phyloP scores from a whole-genome alignment of 495 filamentous ascomycete genomes.

The Penicillium verhagenii region DNA sequence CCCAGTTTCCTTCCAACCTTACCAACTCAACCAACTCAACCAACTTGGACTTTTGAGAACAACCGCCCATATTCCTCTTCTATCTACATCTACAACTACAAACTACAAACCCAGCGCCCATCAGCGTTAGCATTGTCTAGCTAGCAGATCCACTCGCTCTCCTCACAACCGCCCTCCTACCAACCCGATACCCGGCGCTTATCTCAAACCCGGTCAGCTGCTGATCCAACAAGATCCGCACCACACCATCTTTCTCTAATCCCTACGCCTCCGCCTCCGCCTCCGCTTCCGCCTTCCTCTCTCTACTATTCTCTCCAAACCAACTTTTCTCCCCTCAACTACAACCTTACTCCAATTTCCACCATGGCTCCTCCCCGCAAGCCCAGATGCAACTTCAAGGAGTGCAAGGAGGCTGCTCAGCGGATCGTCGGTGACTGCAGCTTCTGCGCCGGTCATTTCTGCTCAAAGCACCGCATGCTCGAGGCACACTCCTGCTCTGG shows the following conservation, averaged over 20 bases:
- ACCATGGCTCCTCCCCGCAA: slow-evolving; percentile 66
- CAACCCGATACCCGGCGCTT: slow-evolving; percentile 4
- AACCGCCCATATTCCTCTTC: background rate
- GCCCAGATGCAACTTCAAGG: slow-evolving; percentile 82
- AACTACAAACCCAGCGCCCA: too few species aligned
- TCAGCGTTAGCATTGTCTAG: slow-evolving; percentile 33
- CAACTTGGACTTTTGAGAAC: too few species aligned
- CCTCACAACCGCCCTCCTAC: slow-evolving; percentile 22
- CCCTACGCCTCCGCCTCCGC: background rate
- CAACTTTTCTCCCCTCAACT: slow-evolving; percentile 7
- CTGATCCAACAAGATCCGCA: slow-evolving; percentile 29
- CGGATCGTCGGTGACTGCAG: slow-evolving; percentile 94
- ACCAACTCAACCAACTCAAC: too few species aligned
- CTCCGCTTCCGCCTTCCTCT: too few species aligned
- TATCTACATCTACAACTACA: too few species aligned
- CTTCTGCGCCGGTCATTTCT: slow-evolving; percentile 92
- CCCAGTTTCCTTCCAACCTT: background rate
- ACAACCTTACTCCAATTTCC: slow-evolving; percentile 8
- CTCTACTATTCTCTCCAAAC: too few species aligned
- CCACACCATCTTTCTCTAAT: slow-evolving; percentile 29
- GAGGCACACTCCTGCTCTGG: slow-evolving; percentile 92
- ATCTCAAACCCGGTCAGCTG: slow-evolving; percentile 19
- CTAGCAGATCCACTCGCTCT: slow-evolving; percentile 23
- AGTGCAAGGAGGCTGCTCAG: slow-evolving; percentile 81
- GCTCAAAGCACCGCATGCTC: slow-evolving; percentile 86